Percentiles rank a stretch among this genome's conserved stretches.
phyloP scores from a whole-genome alignment of 345 rosid species.

The Alliaria petiolata region DNA sequence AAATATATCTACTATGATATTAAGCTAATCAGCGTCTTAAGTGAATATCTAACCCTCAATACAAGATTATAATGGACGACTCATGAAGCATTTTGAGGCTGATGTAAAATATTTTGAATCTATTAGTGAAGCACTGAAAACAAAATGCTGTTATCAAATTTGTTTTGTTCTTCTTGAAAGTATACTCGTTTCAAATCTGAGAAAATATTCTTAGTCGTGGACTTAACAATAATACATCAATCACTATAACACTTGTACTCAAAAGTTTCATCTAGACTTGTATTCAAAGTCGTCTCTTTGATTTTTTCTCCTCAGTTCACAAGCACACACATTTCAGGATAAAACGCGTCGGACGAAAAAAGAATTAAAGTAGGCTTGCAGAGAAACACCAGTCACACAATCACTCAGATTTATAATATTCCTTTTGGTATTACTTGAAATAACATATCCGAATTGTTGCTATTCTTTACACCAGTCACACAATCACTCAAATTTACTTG shows the following conservation, averaged over 20 bases:
- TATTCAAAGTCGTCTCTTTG: conserved; percentile 1
- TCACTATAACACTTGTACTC: neutral
- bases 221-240: conserved; percentile 5
- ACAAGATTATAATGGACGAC: neutral
- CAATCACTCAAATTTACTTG: no score
- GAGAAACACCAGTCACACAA: conserved; percentile 17
- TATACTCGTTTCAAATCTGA: neutral
- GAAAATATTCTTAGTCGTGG: neutral
- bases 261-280: neutral
- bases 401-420: neutral
- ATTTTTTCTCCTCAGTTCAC: neutral
- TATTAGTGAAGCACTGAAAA: neutral
- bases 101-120: neutral
- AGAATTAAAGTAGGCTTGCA: conserved; percentile 7
- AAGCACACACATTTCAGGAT: neutral
- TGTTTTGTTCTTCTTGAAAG: conserved; percentile 3
- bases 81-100: neutral
- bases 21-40: no score
- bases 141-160: neutral
- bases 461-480: no score
- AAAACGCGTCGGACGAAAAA: conserved; percentile 21
- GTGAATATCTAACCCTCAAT: no score
- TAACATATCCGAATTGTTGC: neutral
- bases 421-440: neutral
- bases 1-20: no score